Base-by-base conservation (phyloP, 2,329 filamentous ascomycete genomes). In the Cercospora sp. region DNA sequence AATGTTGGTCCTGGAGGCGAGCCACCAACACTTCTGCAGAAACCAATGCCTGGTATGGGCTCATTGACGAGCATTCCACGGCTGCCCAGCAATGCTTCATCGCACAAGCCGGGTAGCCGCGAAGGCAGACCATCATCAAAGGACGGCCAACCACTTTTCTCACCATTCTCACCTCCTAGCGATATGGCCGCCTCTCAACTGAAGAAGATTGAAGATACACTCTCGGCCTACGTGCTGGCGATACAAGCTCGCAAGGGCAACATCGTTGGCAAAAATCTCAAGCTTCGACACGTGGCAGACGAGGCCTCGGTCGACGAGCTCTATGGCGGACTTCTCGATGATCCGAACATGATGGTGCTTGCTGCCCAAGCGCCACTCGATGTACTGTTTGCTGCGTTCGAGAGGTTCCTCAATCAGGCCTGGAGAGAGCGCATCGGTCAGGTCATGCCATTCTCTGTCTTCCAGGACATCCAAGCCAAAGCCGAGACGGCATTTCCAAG, bases 401-500 rank as follows among this genome's bases (percentile, higher is more conserved):
- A 97, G 78, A 97, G 96, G 69, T 98, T 97, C 73, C 82, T 97
- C 68, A 89, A 89, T 67, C 90, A 93, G 70, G 93, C 92, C 12
- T 98, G 94, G 94, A 89, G 87, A 68, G 91, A 94, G 72, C 90
- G 92, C 73, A 93, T 97, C 84, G 94, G 94, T 0, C 88, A 92
- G 3, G 88, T 98, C 65, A 88, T 98, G 78, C 88, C 91, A 1
- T 84, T 88, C 63, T 84, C 90, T 58, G 86, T 88, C 5, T 84
- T 97, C 42, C 87, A 90, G 66, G 88, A 88, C 1, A 84, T 98
- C n/a, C 93, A 96, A 67, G 85, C 88, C 64, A 82, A 84, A 69
- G 81, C 82, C 9, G 83, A 84, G 70, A 90, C 88, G 72, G 83
- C 88, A 72, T 88, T 91, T 26, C 89, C 90, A 0, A 88, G 88